A percentile compares a stretch with the other conserved stretches of the same genome.
These are phyloP conservation scores for Clitopilus passeckerianus DNA, from an alignment of 768 basidiomycete genomes.

Conservation along the genomic window DNA sequence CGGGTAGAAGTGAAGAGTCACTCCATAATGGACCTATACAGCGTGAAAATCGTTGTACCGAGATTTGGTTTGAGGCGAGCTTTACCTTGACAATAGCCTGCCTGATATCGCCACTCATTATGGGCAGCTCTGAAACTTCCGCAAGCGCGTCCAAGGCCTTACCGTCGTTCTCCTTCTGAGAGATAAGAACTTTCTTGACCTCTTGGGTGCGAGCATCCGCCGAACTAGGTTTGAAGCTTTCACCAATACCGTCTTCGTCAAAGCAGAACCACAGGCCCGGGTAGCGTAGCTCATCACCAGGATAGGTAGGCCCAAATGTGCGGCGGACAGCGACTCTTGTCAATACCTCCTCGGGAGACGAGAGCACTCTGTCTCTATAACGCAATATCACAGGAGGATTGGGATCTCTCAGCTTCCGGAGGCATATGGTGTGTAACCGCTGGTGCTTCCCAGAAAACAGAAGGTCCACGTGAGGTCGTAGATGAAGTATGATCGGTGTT, in stretches of 20 bases:
- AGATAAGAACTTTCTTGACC: slow-evolving; percentile 70
- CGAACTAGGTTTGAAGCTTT: slow-evolving; percentile 46
- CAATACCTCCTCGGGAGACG: slow-evolving; percentile 56
- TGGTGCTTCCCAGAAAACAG: slow-evolving; percentile 79
- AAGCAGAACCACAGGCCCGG: slow-evolving; percentile 85
- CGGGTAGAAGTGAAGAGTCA: slow-evolving; percentile 66
- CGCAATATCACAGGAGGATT: slow-evolving; percentile 63
- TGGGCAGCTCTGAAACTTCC: slow-evolving; percentile 59
- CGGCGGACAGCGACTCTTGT: slow-evolving; percentile 62
- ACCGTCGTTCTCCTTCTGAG: slow-evolving; percentile 58
- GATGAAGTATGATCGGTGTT: slow-evolving; percentile 72
- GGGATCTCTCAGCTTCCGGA: slow-evolving; percentile 62
- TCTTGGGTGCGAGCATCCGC: slow-evolving; percentile 68
- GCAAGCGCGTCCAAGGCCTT: slow-evolving; percentile 64
- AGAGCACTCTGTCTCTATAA: slow-evolving; percentile 62
- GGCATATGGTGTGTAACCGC: slow-evolving; percentile 72
- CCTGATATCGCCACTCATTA: slow-evolving; percentile 70
- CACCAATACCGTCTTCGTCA: slow-evolving; percentile 63
- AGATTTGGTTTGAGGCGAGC: neutral
- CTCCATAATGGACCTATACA: slow-evolving; percentile 63
- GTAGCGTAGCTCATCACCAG: slow-evolving; percentile 69
- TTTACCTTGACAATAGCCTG: slow-evolving; percentile 64
- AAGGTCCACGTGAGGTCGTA: slow-evolving; percentile 81
- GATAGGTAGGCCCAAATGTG: slow-evolving; percentile 81
- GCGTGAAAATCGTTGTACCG: neutral